Evolutionary conservation across 2,329 filamentous ascomycete genomes (phyloP).

Genomic region (Curvularia eragrostidis): DNA sequence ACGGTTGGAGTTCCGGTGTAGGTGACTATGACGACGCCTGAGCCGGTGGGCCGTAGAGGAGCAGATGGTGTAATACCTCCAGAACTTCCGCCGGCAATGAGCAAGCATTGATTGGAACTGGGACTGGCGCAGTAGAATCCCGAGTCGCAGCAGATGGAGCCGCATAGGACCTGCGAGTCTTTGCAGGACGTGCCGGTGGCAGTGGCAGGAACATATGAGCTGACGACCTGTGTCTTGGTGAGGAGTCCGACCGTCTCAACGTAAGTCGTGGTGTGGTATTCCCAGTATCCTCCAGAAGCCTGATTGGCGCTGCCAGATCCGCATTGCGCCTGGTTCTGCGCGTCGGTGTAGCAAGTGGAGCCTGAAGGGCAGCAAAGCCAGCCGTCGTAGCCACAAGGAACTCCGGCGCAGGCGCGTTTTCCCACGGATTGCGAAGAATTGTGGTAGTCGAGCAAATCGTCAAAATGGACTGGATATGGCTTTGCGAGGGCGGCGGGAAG

Average conservation of each 20-base stretch:
- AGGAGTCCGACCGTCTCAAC: constrained; percentile 60
- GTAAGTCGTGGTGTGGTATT: constrained; percentile 64
- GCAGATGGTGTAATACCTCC: constrained; percentile 57
- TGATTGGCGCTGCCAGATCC: constrained; percentile 25
- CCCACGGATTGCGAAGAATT: constrained; percentile 38
- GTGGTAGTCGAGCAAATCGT: constrained; percentile 37
- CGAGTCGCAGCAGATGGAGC: constrained; percentile 71
- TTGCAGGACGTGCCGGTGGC: constrained; percentile 54
- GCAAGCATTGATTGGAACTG: constrained; percentile 62
- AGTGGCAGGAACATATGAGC: constrained; percentile 41
- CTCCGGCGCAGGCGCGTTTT: constrained; percentile 25
- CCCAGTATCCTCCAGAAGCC: constrained; percentile 56
- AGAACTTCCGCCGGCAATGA: constrained; percentile 60
- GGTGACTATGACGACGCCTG: constrained; percentile 60
- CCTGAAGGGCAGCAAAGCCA: constrained; percentile 46
- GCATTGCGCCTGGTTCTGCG: constrained; percentile 48
- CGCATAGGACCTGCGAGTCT: constrained; percentile 66
- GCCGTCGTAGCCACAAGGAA: constrained; percentile 44
- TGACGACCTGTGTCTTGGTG: constrained; percentile 63
- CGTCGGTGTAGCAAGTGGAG: constrained; percentile 42
- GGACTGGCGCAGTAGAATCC: constrained; percentile 67
- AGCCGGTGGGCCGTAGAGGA: constrained; percentile 58
- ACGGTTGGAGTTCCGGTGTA: constrained; percentile 55
- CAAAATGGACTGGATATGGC: constrained; percentile 39
- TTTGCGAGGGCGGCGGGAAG: constrained; percentile 61